Percentiles rank a stretch among this genome's conserved stretches.
These are phyloP conservation scores for Xylaria sp. DNA, from an alignment of 2,329 filamentous ascomycete genomes.

Conservation along the genomic window DNA sequence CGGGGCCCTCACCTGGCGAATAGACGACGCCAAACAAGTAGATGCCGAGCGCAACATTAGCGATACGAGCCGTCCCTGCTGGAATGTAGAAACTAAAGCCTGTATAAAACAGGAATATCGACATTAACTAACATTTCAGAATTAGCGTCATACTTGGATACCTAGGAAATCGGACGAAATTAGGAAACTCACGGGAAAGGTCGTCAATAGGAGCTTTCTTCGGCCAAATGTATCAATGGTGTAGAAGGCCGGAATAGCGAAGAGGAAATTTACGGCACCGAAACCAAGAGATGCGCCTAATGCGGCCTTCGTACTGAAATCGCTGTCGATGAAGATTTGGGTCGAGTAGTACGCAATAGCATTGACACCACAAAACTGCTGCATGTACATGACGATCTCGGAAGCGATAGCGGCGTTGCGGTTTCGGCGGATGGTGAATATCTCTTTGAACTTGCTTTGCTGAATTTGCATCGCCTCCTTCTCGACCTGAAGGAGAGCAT, in stretches of 20 bases:
- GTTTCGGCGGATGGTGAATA: constrained; percentile 71
- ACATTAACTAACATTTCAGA: constrained; percentile 61
- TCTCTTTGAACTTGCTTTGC: constrained; percentile 63
- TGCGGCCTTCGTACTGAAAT: constrained; percentile 62
- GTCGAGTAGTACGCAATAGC: constrained; percentile 63
- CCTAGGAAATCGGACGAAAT: not conserved
- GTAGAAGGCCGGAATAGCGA: constrained; percentile 71
- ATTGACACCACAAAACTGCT: constrained; percentile 67
- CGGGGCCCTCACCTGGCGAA: constrained; percentile 69
- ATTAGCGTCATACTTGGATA: constrained; percentile 18
- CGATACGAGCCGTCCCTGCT: constrained; percentile 53
- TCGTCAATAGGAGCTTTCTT: constrained; percentile 70
- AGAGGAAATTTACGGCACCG: constrained; percentile 73
- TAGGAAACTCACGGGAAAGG: constrained; percentile 61
- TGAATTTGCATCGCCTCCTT: constrained; percentile 61
- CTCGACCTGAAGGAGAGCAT: constrained; percentile 68
- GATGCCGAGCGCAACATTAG: constrained; percentile 60
- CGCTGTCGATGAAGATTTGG: constrained; percentile 68
- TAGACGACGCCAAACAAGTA: constrained; percentile 64
- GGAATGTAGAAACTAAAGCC: constrained; percentile 61
- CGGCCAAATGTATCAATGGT: constrained; percentile 77
- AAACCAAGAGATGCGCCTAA: constrained; percentile 71
- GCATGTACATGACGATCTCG: constrained; percentile 74
- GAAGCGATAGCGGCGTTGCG: constrained; percentile 70
- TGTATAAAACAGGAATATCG: constrained; percentile 59